Evolutionary conservation across 1,139 yeast species (phyloP).

Genomic region (Hyphopichia buzzinii): DNA sequence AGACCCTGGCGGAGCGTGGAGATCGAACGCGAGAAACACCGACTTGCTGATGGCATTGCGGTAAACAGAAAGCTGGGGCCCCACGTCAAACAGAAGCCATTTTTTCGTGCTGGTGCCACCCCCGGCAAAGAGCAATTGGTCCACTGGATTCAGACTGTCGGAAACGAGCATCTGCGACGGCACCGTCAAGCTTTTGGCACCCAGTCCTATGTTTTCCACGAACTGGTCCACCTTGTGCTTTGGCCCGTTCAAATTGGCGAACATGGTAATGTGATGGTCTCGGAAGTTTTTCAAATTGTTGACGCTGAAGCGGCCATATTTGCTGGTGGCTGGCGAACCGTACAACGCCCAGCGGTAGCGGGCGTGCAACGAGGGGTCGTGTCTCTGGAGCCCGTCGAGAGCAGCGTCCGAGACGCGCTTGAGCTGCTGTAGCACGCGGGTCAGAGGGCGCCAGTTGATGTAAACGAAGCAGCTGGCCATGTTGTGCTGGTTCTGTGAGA

Average conservation of each 20-base stretch:
- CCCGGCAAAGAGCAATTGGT: background rate
- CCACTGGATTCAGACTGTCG: background rate
- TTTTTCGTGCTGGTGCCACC: background rate
- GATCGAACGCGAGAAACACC: slow-evolving; percentile 1
- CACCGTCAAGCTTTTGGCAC: slow-evolving; percentile 2
- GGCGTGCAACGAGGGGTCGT: slow-evolving; percentile 2
- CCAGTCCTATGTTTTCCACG: slow-evolving; percentile 3
- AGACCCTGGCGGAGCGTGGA: background rate
- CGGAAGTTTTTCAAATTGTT: slow-evolving; percentile 8
- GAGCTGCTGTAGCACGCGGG: slow-evolving; percentile 2
- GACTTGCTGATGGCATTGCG: slow-evolving; percentile 1
- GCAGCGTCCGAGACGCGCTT: slow-evolving; percentile 5
- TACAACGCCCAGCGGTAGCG: slow-evolving; percentile 7
- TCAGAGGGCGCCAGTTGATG: slow-evolving; percentile 15
- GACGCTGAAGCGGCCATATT: slow-evolving; percentile 6
- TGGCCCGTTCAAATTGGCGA: slow-evolving; percentile 6
- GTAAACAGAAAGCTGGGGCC: background rate
- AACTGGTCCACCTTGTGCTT: slow-evolving; percentile 5
- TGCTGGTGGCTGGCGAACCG: slow-evolving; percentile 6
- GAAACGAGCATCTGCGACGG: slow-evolving; percentile 1
- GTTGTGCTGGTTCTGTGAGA: slow-evolving; percentile 6
- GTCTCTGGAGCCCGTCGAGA: slow-evolving; percentile 1
- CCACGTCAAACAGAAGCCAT: background rate
- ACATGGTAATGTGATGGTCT: slow-evolving; percentile 7
- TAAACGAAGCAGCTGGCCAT: slow-evolving; percentile 12